phyloP scores from a whole-genome alignment of 2,329 filamentous ascomycete genomes.

The Phialophora macrospora region DNA sequence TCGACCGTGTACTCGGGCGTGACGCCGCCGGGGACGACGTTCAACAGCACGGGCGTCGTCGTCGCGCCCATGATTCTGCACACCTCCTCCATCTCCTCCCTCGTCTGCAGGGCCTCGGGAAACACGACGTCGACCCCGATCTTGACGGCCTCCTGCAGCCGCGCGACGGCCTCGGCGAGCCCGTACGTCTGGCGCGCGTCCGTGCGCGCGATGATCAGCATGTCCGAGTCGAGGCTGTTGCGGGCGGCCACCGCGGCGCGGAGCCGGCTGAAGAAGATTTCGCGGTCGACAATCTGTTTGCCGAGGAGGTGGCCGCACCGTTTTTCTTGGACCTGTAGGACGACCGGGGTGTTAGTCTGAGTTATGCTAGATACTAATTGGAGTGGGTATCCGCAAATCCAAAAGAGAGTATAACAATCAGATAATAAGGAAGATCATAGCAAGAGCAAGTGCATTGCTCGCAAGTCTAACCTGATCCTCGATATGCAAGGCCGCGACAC shows the following conservation, averaged over 20 bases:
- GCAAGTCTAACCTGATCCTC: slow-evolving; percentile 52
- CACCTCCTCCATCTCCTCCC: slow-evolving; percentile 46
- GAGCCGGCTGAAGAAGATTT: slow-evolving; percentile 46
- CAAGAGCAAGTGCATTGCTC: background rate
- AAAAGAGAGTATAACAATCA: too few species aligned
- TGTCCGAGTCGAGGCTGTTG: slow-evolving; percentile 46
- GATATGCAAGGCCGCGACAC: slow-evolving; percentile 62
- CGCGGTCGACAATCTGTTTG: slow-evolving; percentile 47
- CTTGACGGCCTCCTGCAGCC: slow-evolving; percentile 48
- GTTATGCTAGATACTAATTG: background rate
- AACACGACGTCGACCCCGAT: slow-evolving; percentile 51
- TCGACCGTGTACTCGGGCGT: slow-evolving; percentile 48
- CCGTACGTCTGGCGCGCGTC: slow-evolving; percentile 46
- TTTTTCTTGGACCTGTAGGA: slow-evolving; percentile 53
- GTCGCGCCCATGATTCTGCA: slow-evolving; percentile 43
- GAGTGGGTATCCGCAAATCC: too few species aligned
- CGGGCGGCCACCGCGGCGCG: slow-evolving; percentile 49
- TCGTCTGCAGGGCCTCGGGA: slow-evolving; percentile 49
- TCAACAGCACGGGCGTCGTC: slow-evolving; percentile 50
- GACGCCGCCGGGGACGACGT: slow-evolving; percentile 53
- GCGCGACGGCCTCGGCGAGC: slow-evolving; percentile 48
- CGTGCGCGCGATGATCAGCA: slow-evolving; percentile 53
- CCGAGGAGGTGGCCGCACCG: slow-evolving; percentile 50
- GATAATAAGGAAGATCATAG: too few species aligned
- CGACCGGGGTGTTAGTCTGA: background rate